A percentile compares a stretch with the other conserved stretches of the same genome.
Conservation (phyloP, 306 rosid species). For the Abrus pulchellus region DNA sequence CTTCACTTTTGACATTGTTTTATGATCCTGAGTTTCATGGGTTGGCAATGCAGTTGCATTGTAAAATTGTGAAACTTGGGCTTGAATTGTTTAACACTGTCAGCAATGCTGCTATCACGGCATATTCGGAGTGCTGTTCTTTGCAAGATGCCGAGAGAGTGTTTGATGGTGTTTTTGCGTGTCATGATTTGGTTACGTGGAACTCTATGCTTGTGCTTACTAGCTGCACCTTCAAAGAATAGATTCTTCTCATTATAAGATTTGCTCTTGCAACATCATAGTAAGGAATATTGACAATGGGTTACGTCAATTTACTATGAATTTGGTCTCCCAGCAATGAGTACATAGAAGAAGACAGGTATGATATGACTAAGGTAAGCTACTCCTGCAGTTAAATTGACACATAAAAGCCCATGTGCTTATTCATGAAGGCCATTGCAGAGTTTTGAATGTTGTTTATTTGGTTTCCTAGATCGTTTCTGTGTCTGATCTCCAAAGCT, state of each 20-base stretch:
- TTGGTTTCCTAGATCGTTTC: too few relatives aligned
- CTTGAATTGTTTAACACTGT: constrained; percentile 57
- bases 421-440: too few relatives aligned
- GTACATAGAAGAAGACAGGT: too few relatives aligned
- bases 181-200: constrained; percentile 79
- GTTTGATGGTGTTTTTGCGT: constrained; percentile 54
- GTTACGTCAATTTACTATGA: neutral
- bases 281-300: neutral
- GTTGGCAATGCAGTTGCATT: constrained; percentile 66
- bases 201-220: constrained; percentile 82
- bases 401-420: too few relatives aligned
- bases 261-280: neutral
- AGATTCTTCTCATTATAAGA: neutral
- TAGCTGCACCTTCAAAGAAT: constrained; percentile 38
- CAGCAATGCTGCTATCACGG: constrained; percentile 73
- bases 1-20: constrained; percentile 81
- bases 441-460: too few relatives aligned
- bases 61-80: constrained; percentile 75
- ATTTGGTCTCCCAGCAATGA: too few relatives aligned
- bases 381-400: too few relatives aligned
- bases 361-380: too few relatives aligned
- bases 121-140: constrained; percentile 77
- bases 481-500: too few relatives aligned
- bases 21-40: constrained; percentile 56
- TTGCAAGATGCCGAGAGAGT: constrained; percentile 71